A percentile compares a stretch with the other conserved stretches of the same genome.
phyloP scores from a whole-genome alignment of 345 rosid genomes.

The Noccaea bulbosa region DNA sequence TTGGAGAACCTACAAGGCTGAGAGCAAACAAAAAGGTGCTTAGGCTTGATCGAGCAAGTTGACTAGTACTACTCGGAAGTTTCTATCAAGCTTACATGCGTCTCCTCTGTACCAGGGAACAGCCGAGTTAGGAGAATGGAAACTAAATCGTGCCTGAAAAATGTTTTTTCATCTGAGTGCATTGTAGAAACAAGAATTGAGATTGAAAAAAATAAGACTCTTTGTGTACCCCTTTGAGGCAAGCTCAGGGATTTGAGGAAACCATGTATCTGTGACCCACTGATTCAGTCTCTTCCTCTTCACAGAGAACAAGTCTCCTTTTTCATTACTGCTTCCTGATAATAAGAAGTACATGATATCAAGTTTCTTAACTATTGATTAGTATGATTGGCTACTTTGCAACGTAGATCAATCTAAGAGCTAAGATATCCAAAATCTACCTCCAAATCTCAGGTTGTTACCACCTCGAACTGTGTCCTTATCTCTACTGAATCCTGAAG shows the following conservation, averaged over 20 bases:
- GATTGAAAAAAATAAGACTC: slow-evolving; percentile 6
- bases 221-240: slow-evolving; percentile 54
- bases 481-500: slow-evolving; percentile 39
- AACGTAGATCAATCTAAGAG: slow-evolving; percentile 14
- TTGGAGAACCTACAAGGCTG: slow-evolving; percentile 48
- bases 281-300: slow-evolving; percentile 63
- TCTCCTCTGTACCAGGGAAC: slow-evolving; percentile 48
- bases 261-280: slow-evolving; percentile 55
- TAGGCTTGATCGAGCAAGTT: slow-evolving; percentile 29
- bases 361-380: slow-evolving; percentile 19
- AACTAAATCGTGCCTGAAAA: slow-evolving; percentile 62
- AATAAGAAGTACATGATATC: slow-evolving; percentile 29
- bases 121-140: slow-evolving; percentile 60
- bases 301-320: slow-evolving; percentile 50
- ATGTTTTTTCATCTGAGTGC: slow-evolving; percentile 31
- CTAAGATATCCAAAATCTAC: slow-evolving; percentile 22
- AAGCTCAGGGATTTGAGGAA: slow-evolving; percentile 54
- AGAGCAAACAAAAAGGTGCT: slow-evolving; percentile 27
- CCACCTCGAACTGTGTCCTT: slow-evolving; percentile 32
- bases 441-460: slow-evolving; percentile 33
- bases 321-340: slow-evolving; percentile 49
- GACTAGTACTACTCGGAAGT: slow-evolving; percentile 5
- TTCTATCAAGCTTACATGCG: slow-evolving; percentile 51
- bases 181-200: slow-evolving; percentile 32
- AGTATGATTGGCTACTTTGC: slow-evolving; percentile 19